Evolutionary conservation across 2,329 filamentous ascomycete genomes (phyloP), one percentile per base, ranked within the genome.

Genomic region (Sporothrix curviconia): DNA sequence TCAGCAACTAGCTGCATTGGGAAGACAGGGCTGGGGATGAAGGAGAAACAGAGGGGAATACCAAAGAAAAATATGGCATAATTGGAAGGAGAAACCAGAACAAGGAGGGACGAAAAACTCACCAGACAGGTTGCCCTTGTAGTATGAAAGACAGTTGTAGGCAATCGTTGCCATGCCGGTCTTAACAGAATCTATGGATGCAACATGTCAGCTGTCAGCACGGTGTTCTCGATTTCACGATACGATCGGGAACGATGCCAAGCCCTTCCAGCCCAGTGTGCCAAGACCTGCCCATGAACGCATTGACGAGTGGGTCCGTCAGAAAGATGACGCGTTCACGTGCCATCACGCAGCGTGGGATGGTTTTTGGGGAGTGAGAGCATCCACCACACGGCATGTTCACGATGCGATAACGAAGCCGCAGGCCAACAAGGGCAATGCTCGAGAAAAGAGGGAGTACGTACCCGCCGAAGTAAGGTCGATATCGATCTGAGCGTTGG

Each of bases 101-200:
- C n/a, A 51, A n/a, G 15, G 15, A 25, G 14, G n/a, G 25, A 15
- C n/a, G 4, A 34, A 17, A 1, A 19, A 25, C 49, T 39, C 19
- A 55, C 65, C 65, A 14, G 65, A 63, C 58, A 73, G 64, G 62
- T 81, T 78, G 58, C 78, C 78, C 37, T 75, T 69, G 67, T 81
- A 82, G 64, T 76, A 76, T 14, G 71, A 64, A 68, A 81, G 75
- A 15, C 80, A 69, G 56, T 81, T 78, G 66, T 76, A 72, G 12
- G 78, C 78, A 17, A 81, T 72, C 11, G 70, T 71, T 42, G 70
- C 66, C n/a, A 79, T 76, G 0, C 76, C 72, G 3, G 69, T 52
- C 44, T 72, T 75, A 61, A 81, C 79, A 9, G 75, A 74, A 3
- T 68, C 78, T 80, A 22, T n/a, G 6, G 43, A 14, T 32, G 37